Base-by-base conservation (phyloP, 306 rosid species). In the Inga oerstediana region DNA sequence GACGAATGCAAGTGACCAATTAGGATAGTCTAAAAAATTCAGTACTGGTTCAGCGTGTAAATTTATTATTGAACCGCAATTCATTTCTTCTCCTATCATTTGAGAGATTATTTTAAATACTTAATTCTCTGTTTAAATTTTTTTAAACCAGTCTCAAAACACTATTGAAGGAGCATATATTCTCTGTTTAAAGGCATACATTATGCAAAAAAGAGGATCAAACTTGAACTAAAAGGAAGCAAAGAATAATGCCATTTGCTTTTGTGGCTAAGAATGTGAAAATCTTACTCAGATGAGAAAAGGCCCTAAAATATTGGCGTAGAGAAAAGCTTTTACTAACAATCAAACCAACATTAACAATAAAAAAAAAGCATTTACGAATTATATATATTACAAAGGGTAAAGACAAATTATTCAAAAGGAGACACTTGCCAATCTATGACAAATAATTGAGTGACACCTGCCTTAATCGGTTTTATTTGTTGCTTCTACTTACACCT, bases 181-280 rank as follows among this genome's bases (percentile, higher is more conserved):
- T 66, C 14, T 66, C 83, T 82, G 80, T 48, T 44, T 46, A 59
- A 82, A 69, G 80, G 78, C 82, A 86, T 34, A 43, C 80, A 85
- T 84, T 85, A 74, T 70, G 83, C 77, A 6, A 75, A 79, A 75
- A 1, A 45, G 73, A 80, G 80, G 27, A 73, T 73, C 74, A 73
- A 74, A 78, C n/a, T 44, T 37, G 51, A 4, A 43, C 51, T 46
- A 64, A 59, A 44, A 48, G 81, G 66, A 79, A 76, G 45, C 72
- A 32, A 79, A 64, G 76, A 81, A 48, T 62, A 78, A 48, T 84
- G 72, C n/a, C 43, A n/a, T 13, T 83, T 44, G 81, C 87, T 83
- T 62, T 75, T 83, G 92, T 80, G 86, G 79, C 78, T 14, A 24
- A 79, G 81, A 82, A 82, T 39, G 76, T 78, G 80, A 79, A 39